Base-by-base conservation (phyloP, 768 basidiomycete genomes). In the Amanita rubescens region DNA sequence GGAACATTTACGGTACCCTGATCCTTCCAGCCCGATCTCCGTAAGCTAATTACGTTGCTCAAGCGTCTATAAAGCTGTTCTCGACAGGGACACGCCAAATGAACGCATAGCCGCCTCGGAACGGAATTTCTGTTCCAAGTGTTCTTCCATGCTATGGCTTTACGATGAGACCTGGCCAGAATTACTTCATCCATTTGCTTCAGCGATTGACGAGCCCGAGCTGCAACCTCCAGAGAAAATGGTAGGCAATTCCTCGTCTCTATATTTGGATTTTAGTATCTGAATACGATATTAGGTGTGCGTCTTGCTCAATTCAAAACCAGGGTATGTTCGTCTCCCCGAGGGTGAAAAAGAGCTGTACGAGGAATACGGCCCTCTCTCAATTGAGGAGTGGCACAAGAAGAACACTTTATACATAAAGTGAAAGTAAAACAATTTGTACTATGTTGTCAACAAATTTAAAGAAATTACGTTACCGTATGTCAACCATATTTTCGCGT, bases 81-180 rank as follows among this genome's bases (percentile, higher is more conserved):
- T 85, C 57, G 64, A 82, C 53, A 73, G 84, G 37, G 84, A 72
- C 51, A 82, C 81, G 0, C 67, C 72, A 0, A 30, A 77, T 6
- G 71, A 85, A 60, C 61, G 49, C 19, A 67, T 73, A 17, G 77
- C 76, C 0, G 65, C 71, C 0, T 84, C 84, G 10, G 79, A 85
- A 58, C 70, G 84, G 32, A 77, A 76, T 57, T 86, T 86, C 60
- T 85, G 84, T 60, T 73, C 71, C 25, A 78, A 75, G 54, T 86
- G 84, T 60, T 80, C 82, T 1, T 63, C 75, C 39, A 85, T 85
- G 84, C 66, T 85, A 8, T 86, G 84, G 84, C 59, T 81, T 24
- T 85, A 79, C 53, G 80, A 84, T 50, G 60, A 70, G 46, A 55
- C 57, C 1, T 84, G 81, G 83, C 82, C 83, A 0, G 79, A 84